Conservation (phyloP, 2,329 filamentous ascomycete species). For the Diaporthe australafricana region DNA sequence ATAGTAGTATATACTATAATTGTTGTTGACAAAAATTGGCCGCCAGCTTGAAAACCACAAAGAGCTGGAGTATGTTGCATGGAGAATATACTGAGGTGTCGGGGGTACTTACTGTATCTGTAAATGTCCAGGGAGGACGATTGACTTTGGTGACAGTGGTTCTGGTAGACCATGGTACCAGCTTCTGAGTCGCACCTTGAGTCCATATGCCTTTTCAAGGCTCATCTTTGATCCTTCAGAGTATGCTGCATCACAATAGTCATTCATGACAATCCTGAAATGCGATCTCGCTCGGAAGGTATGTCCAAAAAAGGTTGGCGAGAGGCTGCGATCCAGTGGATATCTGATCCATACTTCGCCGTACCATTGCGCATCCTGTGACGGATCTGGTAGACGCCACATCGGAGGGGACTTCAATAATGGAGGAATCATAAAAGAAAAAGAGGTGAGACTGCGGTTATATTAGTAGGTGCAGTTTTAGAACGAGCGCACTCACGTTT, state of each 20-base stretch:
- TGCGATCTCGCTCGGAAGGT: neutral
- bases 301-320: neutral
- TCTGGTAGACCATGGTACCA: neutral
- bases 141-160: neutral
- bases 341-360: neutral
- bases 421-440: neutral
- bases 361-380: neutral
- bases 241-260: neutral
- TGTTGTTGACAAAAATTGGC: neutral
- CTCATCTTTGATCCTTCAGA: neutral
- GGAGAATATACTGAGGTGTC: too few relatives aligned
- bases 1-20: neutral
- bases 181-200: neutral
- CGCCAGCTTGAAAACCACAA: too few relatives aligned
- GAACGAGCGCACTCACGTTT: neutral
- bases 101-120: neutral
- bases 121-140: neutral
- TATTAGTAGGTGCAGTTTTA: neutral
- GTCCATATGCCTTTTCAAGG: neutral
- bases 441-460: neutral
- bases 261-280: neutral
- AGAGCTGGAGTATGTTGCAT: too few relatives aligned
- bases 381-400: neutral
- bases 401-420: neutral
- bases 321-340: neutral